Evolutionary conservation across 208 protist species (phyloP), one percentile per base, ranked within the genome.

Genomic region (Acanthamoeba quina): DNA sequence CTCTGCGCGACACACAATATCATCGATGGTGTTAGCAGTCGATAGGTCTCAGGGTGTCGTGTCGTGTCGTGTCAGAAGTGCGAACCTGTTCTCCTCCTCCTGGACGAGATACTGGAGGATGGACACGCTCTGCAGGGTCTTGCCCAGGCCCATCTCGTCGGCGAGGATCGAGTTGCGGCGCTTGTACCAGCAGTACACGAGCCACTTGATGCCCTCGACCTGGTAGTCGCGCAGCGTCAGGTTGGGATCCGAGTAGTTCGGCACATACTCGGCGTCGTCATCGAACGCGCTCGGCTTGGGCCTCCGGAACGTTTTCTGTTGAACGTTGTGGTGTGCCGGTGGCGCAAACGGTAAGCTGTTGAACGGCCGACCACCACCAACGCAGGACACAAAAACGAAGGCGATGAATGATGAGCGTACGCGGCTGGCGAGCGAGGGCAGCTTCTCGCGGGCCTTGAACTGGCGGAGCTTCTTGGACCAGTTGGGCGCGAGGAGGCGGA

Each of bases 111-210:
- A 94, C 37, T 90, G 52, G 2, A 97, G 44, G 6, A 96, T 99
- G 56, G 98, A 96, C 41, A 99, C 96, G 49, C 98, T 97, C 96
- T 99, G 99, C 17, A 99, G 97, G 15, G 99, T 99, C 96, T 99
- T 99, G 29, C 92, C 99, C 0, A 99, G 97, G 7, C 99, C 99
- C 99, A 99, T 99, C 88, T 99, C 98, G 96, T 99, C 99, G 15
- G 97, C 98, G 13, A 99, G 95, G 70, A 99, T 99, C 54, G 96
- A 97, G 29, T 98, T 98, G 95, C 97, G 97, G 47, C 97, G 96
- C 29, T 96, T 9, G 31, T 90, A 97, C 95, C 98, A 99, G 91
- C 96, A 95, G 44, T 97, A 95, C 6, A 98, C 89, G n/a, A 99
- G 92, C 96, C 98, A 99, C 91, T 99, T 98, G 17, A 99, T 97